Percentiles rank a stretch among this genome's conserved stretches.
phyloP scores from a whole-genome alignment of 768 basidiomycete genomes.

The Collybia sp. region DNA sequence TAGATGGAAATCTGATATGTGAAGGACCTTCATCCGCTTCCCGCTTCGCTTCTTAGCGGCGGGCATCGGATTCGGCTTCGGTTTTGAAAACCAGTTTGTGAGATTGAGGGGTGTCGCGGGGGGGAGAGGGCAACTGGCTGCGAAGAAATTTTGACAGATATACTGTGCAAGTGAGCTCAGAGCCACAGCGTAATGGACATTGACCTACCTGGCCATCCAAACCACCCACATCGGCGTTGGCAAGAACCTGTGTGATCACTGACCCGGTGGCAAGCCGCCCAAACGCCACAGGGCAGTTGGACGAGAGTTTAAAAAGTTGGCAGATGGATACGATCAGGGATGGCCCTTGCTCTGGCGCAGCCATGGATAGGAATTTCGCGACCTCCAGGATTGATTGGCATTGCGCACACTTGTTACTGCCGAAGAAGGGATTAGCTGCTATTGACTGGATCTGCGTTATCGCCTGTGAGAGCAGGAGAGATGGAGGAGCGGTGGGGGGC shows the following conservation, averaged over 20 bases:
- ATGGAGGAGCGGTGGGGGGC: constrained; percentile 48
- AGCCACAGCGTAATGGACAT: not conserved
- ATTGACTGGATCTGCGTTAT: constrained; percentile 55
- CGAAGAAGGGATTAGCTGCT: constrained; percentile 46
- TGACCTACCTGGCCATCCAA: constrained; percentile 63
- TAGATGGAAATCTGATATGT: constrained; percentile 74
- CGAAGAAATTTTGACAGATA: constrained; percentile 57
- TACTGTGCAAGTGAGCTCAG: constrained; percentile 25
- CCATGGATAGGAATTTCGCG: constrained; percentile 62
- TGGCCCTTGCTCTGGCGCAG: constrained; percentile 58
- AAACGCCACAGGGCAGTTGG: constrained; percentile 44
- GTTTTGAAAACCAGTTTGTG: constrained; percentile 69
- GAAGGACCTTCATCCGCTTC: constrained; percentile 64
- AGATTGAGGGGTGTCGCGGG: constrained; percentile 57
- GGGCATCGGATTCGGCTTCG: constrained; percentile 70
- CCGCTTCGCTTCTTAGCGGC: constrained; percentile 54
- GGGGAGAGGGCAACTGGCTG: constrained; percentile 52
- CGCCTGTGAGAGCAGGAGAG: constrained; percentile 45
- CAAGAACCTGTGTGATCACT: constrained; percentile 65
- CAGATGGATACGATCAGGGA: constrained; percentile 56
- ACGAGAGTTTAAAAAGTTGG: constrained; percentile 49
- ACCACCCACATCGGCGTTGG: constrained; percentile 67
- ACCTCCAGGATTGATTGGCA: constrained; percentile 60
- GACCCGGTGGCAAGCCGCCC: constrained; percentile 47
- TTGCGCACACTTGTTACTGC: constrained; percentile 46